These are phyloP conservation scores for Saposhnikovia divaricata DNA, from an alignment of 129 eudicot species.

Conservation along the genomic window DNA sequence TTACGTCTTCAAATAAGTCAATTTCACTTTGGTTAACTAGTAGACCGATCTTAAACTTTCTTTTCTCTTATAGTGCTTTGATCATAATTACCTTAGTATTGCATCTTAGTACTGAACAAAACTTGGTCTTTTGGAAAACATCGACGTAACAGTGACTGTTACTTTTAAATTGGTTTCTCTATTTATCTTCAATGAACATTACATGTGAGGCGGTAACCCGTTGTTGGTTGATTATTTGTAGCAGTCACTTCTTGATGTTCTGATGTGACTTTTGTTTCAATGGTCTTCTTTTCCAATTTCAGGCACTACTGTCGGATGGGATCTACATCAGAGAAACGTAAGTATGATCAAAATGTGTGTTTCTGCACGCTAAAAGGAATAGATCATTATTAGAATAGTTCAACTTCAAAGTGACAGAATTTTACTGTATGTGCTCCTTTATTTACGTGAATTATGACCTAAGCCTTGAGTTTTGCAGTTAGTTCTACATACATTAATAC, in stretches of 20 bases:
- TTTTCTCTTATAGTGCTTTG: neutral
- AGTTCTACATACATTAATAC: neutral
- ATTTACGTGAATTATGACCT: slow-evolving; percentile 1
- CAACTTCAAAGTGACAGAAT: slow-evolving; percentile 5
- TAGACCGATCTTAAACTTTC: neutral
- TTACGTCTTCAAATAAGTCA: neutral
- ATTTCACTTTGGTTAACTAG: neutral
- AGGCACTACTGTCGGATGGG: slow-evolving; percentile 90
- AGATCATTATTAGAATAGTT: slow-evolving; percentile 1
- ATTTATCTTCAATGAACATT: neutral
- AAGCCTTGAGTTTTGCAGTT: neutral
- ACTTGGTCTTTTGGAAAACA: neutral
- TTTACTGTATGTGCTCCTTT: neutral
- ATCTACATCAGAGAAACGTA: slow-evolving; percentile 72
- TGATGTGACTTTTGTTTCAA: neutral
- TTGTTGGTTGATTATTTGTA: neutral
- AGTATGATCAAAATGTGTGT: slow-evolving; percentile 19
- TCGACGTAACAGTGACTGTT: neutral
- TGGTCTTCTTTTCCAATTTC: slow-evolving; percentile 18
- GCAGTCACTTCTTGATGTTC: neutral
- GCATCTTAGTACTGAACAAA: neutral
- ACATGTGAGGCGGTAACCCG: neutral
- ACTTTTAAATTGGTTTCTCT: neutral
- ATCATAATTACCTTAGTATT: neutral
- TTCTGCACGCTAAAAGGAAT: slow-evolving; percentile 7